These are phyloP conservation scores for Gastrodia elata DNA, from an alignment of 106 monocot species.

Conservation along the genomic window DNA sequence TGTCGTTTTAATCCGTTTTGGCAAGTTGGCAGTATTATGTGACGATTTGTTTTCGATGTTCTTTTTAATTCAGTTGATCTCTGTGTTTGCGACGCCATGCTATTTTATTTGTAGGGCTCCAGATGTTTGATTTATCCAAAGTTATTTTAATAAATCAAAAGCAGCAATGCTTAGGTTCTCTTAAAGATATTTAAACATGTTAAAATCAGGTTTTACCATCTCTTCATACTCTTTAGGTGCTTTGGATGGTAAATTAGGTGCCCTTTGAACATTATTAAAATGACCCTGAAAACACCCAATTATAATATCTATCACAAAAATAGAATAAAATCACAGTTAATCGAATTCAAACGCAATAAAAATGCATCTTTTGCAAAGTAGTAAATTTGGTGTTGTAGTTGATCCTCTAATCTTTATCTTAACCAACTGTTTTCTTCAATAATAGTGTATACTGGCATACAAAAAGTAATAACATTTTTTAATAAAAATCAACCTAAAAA, in stretches of 20 bases:
- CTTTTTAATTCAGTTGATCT: too few relatives aligned
- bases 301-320: background rate
- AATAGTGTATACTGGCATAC: background rate
- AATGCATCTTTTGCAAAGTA: background rate
- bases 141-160: too few relatives aligned
- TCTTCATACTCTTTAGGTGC: conserved; percentile 61
- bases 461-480: too few relatives aligned
- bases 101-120: too few relatives aligned
- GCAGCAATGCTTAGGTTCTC: background rate
- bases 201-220: conserved; percentile 36
- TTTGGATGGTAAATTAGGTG: conserved; percentile 51
- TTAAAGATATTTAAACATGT: background rate
- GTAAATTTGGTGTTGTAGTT: background rate
- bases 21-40: background rate
- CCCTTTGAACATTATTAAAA: conserved; percentile 86
- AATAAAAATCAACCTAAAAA: too few relatives aligned
- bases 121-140: too few relatives aligned
- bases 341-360: background rate
- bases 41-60: background rate
- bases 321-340: background rate
- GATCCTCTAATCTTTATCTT: background rate
- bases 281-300: conserved; percentile 30
- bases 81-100: too few relatives aligned
- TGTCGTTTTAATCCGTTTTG: background rate
- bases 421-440: background rate